Evolutionary conservation across 768 basidiomycete genomes (phyloP).

Genomic region (Trametes cubensis): DNA sequence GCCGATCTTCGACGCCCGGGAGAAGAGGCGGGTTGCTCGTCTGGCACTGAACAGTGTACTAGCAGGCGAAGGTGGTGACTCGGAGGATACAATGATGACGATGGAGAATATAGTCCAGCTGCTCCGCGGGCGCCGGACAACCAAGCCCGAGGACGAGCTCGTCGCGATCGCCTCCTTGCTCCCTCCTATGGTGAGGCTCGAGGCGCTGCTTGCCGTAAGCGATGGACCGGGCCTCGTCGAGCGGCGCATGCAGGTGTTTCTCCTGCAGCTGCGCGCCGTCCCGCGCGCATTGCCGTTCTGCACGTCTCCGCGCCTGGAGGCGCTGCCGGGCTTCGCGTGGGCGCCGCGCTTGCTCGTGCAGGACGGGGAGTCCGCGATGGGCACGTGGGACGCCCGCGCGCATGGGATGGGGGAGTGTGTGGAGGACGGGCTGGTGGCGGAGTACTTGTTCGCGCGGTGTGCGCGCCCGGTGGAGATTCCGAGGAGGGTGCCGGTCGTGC

Average conservation of each 20-base stretch:
- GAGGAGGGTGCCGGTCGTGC: too few species aligned
- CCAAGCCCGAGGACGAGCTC: neutral
- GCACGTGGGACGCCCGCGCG: too few species aligned
- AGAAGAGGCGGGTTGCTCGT: neutral
- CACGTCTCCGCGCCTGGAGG: neutral
- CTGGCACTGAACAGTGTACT: too few species aligned
- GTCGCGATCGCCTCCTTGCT: neutral
- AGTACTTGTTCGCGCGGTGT: too few species aligned
- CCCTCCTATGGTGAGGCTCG: neutral
- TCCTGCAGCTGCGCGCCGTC: neutral
- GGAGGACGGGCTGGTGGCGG: too few species aligned
- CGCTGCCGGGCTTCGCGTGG: neutral
- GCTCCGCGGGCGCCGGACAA: neutral
- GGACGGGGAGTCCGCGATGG: too few species aligned
- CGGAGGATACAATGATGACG: neutral
- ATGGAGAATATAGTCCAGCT: neutral
- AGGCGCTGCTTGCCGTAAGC: neutral
- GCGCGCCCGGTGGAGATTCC: too few species aligned
- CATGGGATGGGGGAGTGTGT: too few species aligned
- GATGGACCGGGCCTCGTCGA: neutral
- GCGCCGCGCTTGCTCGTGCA: neutral
- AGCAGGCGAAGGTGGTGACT: too few species aligned
- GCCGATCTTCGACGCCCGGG: neutral
- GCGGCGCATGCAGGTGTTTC: neutral
- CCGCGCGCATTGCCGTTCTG: neutral